phyloP scores from a whole-genome alignment of 371 early-diverging fungal species.

The Actinomucor elegans region DNA sequence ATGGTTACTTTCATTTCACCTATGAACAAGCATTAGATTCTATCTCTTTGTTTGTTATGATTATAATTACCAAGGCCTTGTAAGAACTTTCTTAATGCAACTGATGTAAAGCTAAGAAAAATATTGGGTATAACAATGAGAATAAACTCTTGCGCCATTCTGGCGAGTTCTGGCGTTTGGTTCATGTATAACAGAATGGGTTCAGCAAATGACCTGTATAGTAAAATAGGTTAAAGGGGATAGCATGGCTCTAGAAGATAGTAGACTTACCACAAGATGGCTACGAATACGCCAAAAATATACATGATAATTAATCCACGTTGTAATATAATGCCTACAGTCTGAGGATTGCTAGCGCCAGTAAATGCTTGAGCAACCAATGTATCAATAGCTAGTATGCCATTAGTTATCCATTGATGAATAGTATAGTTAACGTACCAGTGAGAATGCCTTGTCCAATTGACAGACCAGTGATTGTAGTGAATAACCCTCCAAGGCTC shows the following conservation, averaged over 20 bases:
- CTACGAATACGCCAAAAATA: constrained; percentile 20
- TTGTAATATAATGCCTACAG: constrained; percentile 42
- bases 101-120: constrained; percentile 27
- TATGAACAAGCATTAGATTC: not conserved
- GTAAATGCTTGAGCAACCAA: constrained; percentile 47
- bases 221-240: too few relatives aligned
- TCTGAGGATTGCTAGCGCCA: constrained; percentile 31
- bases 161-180: constrained; percentile 34
- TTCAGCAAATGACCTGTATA: constrained; percentile 7
- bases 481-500: constrained; percentile 33
- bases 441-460: constrained; percentile 40
- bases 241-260: not conserved
- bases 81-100: constrained; percentile 36
- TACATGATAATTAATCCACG: constrained; percentile 33
- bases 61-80: constrained; percentile 32
- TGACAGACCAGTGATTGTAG: constrained; percentile 34
- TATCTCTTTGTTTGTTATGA: not conserved
- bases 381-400: constrained; percentile 38
- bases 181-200: constrained; percentile 24
- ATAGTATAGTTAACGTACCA: constrained; percentile 28
- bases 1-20: constrained; percentile 40
- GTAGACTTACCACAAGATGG: constrained; percentile 33
- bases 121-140: constrained; percentile 25
- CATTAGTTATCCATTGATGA: not conserved
- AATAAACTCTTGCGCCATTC: constrained; percentile 32